Evolutionary conservation across 2,329 filamentous ascomycete genomes (phyloP), one percentile per base, ranked within the genome.

Genomic region (Fusarium sp.): DNA sequence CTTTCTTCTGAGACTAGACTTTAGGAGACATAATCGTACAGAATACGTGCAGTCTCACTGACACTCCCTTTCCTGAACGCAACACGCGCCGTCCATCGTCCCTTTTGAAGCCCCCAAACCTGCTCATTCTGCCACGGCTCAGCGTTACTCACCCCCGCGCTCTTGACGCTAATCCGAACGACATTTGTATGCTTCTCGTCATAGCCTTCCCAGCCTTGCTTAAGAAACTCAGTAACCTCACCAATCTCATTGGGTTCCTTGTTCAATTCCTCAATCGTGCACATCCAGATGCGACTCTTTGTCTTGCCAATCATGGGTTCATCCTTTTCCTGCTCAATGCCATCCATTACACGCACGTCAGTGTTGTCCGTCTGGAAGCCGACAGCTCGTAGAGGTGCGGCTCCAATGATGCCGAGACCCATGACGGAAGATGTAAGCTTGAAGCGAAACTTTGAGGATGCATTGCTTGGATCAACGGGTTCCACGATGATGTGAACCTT

Each of bases 91-190:
- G 20, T 38, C 48, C 48, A 52, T 38, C 32, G 37, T 10, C 32
- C 48, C 9, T 38, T 37, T 15, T 52, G 48, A 26, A 38, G 17
- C 15, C 48, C 48, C 48, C 32, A 52, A 26, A 38, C 48, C 48
- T 52, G 48, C 20, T 52, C 48, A 52, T 52, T 52, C 48, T 52
- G 48, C 48, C 48, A 52, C 12, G 48, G 32, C 1, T 52, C 48
- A 38, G 32, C 32, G 12, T 32, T 37, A 8, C 48, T 13, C 14
- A 20, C 6, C 32, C 48, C 48, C 6, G 32, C 48, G 2, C 32
- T 52, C 48, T 52, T 38, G 32, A 52, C 37, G 48, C 48, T 38
- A 1, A 52, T 52, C 17, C 48, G 48, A 38, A 52, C 48, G 26
- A 38, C 48, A 32, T 15, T 52, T 8, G 48, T 3, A 1, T 20